Base-by-base conservation (phyloP, 2,329 filamentous ascomycete species). In the Truncatella angustata region DNA sequence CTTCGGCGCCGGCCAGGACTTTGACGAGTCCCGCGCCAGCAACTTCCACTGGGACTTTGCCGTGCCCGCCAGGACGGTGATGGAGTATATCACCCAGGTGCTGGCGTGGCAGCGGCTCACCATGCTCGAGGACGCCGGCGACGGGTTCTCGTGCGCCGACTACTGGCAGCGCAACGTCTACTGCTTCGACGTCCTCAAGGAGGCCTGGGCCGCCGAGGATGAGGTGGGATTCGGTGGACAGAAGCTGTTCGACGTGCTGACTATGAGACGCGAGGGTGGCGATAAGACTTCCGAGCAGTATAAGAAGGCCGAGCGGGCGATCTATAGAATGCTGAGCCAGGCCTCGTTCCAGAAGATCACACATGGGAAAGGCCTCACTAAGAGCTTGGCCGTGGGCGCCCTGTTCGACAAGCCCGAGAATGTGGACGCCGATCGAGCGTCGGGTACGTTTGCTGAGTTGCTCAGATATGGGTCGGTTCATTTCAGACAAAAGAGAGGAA, bases 41-140 rank as follows among this genome's bases (percentile, higher is more conserved):
- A 55, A 4, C 4, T 65, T 63, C 52, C 53, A 59, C 0, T 69
- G 63, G 64, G 64, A 67, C 12, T 73, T 64, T 57, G 66, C 65
- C 5, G 62, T 64, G 2, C 62, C 66, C 2, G 52, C 60, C 5
- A 52, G 58, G 2, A 64, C 61, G 0, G 50, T 72, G 0, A 53
- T 72, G 35, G 71, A 73, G 12, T 75, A 75, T 45, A 63, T 71
- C 7, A 58, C 62, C 2, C 73, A 74, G 37, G 66, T 73, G 24
- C 52, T 73, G 4, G 64, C 66, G 12, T 76, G 71, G 71, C 51
- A 60, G 6, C 59, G 64, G 1, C 42, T 67, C 23, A 52, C 51
- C 39, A 60, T 60, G 54, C 54, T 67, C 3, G 56, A 64, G 24
- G 59, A 63, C n/a, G 44, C 52, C 0, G 54, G 55, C 10, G 60